Conservation (phyloP, 2,329 filamentous ascomycete genomes). For the Beauveria caledonica region DNA sequence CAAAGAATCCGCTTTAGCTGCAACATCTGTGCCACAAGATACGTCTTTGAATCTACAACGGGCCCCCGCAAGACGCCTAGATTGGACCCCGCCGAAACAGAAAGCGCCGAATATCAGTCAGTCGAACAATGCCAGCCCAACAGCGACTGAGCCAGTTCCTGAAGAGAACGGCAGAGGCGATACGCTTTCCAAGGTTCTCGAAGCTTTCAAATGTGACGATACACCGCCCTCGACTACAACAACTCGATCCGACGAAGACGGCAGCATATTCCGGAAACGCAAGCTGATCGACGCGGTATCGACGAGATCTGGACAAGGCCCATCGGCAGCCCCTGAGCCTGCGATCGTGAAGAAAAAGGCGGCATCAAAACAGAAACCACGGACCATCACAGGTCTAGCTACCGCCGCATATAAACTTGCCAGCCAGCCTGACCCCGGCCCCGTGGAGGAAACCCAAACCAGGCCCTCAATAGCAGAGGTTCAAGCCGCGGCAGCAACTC, state of each 20-base stretch:
- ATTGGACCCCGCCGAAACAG: conserved; percentile 60
- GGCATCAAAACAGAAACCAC: conserved; percentile 55
- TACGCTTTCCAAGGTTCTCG: conserved; percentile 36
- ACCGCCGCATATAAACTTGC: conserved; percentile 55
- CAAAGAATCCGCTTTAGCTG: too few relatives aligned
- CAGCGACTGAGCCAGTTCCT: background rate
- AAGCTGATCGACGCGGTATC: conserved; percentile 47
- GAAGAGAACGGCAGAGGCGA: conserved; percentile 14
- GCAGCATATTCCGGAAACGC: conserved; percentile 40
- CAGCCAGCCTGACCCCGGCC: conserved; percentile 24
- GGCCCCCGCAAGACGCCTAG: conserved; percentile 46
- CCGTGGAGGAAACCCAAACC: background rate
- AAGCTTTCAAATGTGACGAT: conserved; percentile 32
- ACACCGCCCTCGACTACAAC: conserved; percentile 12
- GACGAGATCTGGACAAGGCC: conserved; percentile 14
- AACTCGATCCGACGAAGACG: conserved; percentile 19
- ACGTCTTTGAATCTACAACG: conserved; percentile 32
- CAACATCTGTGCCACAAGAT: background rate
- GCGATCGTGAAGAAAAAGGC: conserved; percentile 41
- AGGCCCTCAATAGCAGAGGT: background rate
- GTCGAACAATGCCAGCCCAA: conserved; percentile 22
- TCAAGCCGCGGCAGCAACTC: background rate
- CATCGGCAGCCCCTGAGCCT: conserved; percentile 15
- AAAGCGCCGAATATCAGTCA: conserved; percentile 23
- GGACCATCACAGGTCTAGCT: conserved; percentile 70